These are phyloP conservation scores for Cynanchum wilfordii DNA, from an alignment of 257 asterid species.

Conservation along the genomic window DNA sequence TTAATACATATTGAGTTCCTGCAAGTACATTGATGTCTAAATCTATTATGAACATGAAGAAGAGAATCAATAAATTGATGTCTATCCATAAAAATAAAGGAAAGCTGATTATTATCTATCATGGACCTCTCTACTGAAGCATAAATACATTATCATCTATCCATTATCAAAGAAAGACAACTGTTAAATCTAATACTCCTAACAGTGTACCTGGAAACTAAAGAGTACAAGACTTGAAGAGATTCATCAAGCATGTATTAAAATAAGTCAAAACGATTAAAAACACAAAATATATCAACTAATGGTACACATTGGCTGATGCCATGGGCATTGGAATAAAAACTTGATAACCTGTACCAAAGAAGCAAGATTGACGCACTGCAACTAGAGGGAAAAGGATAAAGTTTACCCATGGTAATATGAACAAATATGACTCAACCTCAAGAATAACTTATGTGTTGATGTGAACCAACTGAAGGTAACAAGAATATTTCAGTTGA, in stretches of 20 bases:
- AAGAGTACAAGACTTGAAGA: not conserved
- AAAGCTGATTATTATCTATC: not conserved
- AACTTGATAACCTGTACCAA: not conserved
- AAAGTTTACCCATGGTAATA: not conserved
- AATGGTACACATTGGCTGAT: not conserved
- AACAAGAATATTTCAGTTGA: not conserved
- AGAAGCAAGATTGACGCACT: not conserved
- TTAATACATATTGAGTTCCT: slow-evolving; percentile 34
- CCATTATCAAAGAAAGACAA: not conserved
- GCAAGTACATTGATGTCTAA: slow-evolving; percentile 20
- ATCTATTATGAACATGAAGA: not conserved
- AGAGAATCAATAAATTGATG: not conserved
- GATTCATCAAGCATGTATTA: not conserved
- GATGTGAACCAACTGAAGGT: not conserved
- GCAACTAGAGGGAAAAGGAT: not conserved
- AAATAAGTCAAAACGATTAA: not conserved
- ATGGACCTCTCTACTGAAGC: not conserved
- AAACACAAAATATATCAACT: not conserved
- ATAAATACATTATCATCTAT: not conserved
- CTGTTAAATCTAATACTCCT: not conserved
- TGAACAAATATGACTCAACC: not conserved
- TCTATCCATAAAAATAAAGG: not conserved
- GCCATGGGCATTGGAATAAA: not conserved
- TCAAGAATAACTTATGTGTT: not conserved
- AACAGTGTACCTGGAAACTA: not conserved